phyloP scores from a whole-genome alignment of 2,329 filamentous ascomycete genomes.

The Penicillium crustosum region DNA sequence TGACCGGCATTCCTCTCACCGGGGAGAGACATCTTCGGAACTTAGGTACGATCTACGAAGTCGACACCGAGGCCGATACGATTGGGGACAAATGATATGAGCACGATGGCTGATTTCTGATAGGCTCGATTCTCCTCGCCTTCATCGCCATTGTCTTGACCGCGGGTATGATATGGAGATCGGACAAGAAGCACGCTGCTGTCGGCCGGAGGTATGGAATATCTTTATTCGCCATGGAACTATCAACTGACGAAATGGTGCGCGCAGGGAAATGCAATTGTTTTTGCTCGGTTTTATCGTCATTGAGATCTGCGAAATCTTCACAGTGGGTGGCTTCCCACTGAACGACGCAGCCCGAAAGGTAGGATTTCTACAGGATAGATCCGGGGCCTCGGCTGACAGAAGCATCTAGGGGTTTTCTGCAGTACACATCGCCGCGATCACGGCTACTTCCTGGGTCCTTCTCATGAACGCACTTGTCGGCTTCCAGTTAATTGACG shows the following conservation, averaged over 20 bases:
- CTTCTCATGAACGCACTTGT: slow-evolving; percentile 89
- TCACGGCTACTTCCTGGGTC: slow-evolving; percentile 85
- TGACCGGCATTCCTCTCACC: slow-evolving; percentile 73
- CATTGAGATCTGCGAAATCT: slow-evolving; percentile 92
- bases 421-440: slow-evolving; percentile 84
- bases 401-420: slow-evolving; percentile 67
- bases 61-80: not conserved
- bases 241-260: slow-evolving; percentile 15
- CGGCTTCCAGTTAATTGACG: slow-evolving; percentile 89
- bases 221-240: not conserved
- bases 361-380: slow-evolving; percentile 52
- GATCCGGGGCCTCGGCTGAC: slow-evolving; percentile 11
- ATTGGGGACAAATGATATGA: not conserved
- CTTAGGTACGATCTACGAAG: slow-evolving; percentile 60
- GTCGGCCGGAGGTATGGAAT: slow-evolving; percentile 78
- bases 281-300: slow-evolving; percentile 85
- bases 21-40: slow-evolving; percentile 71
- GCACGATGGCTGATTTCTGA: slow-evolving; percentile 15
- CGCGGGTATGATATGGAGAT: slow-evolving; percentile 69
- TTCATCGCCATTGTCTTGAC: slow-evolving; percentile 71
- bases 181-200: slow-evolving; percentile 87
- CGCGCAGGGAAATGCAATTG: slow-evolving; percentile 87
- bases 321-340: slow-evolving; percentile 88
- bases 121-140: slow-evolving; percentile 83
- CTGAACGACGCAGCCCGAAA: slow-evolving; percentile 65